phyloP scores from a whole-genome alignment of 2,329 filamentous ascomycete genomes.

The Sclerotinia sclerotiorum region DNA sequence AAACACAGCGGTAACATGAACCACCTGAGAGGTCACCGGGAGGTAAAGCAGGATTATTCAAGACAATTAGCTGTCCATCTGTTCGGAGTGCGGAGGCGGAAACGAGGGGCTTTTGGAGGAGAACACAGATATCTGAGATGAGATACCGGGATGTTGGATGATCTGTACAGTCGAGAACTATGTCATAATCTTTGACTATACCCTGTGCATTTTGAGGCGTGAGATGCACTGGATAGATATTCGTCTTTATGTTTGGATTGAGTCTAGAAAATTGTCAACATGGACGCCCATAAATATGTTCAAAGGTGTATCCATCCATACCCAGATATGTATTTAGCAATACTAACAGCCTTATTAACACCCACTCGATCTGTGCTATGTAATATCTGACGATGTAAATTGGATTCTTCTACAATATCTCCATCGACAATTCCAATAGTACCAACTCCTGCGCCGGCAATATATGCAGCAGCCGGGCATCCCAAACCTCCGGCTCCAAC shows the following conservation, averaged over 20 bases:
- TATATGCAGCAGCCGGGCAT: conserved; percentile 88
- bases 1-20: conserved; percentile 92
- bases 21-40: conserved; percentile 61
- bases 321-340: conserved; percentile 58
- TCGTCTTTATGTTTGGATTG: conserved; percentile 69
- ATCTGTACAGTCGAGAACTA: conserved; percentile 94
- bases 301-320: conserved; percentile 42
- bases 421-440: conserved; percentile 82
- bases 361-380: conserved; percentile 72
- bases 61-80: conserved; percentile 84
- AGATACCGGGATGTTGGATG: conserved; percentile 89
- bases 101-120: conserved; percentile 75
- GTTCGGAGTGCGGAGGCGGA: conserved; percentile 87
- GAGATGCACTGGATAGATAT: conserved; percentile 63
- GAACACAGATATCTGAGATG: conserved; percentile 84
- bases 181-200: conserved; percentile 70
- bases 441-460: conserved; percentile 85
- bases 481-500: conserved; percentile 88
- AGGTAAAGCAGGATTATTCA: conserved; percentile 74
- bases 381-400: conserved; percentile 87
- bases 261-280: conserved; percentile 49
- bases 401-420: conserved; percentile 83
- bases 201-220: conserved; percentile 65
- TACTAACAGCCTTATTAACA: conserved; percentile 78
- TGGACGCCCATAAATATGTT: not conserved